Evolutionary conservation across 352 stramenopile genomes (phyloP), one percentile per base, ranked within the genome.

Genomic region (Pythium pyrilobum): DNA sequence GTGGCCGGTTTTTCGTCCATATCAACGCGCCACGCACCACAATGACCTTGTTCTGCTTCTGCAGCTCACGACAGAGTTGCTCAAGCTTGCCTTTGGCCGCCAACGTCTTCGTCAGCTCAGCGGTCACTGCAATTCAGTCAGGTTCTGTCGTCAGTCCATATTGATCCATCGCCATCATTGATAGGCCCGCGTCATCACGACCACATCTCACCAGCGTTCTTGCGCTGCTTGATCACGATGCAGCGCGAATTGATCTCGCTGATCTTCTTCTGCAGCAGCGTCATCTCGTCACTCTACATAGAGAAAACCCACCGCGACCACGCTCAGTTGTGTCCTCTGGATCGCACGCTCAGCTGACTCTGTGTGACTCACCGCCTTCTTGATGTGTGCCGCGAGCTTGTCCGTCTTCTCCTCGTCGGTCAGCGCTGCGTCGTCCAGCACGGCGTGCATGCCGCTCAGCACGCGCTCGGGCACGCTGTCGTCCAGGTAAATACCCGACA

Each of bases 21-120:
- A 11, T 10, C 18, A 27, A 28, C 11, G 5, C 4, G 16, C 38
- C 18, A 64, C 56, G 25, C 54, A 87, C 76, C 53, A 90, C 71
- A 52, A 91, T 91, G 16, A 86, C 62, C 54, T 95, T 95, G 63
- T 95, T 95, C 44, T 95, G 84, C 60, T 91, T 91, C 62, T 92
- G 81, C 27, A 95, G 43, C 49, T 92, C 84, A 9, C 84, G 80
- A 62, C 84, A 95, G 9, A 95, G 76, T 34, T 89, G 74, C 46
- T 95, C 84, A 33, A 95, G 58, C 54, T 95, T 95, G 37, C 36
- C 28, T 51, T 92, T 95, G 8, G 81, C 80, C 7, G 67, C 47
- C 21, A 61, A 79, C 5, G 77, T 73, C 62, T 92, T 92, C 25
- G 59, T 57, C 31, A 92, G 54, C 58, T 92, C 79, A 12, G 71